Percentiles rank a stretch among this genome's conserved stretches.
Evolutionary conservation across 345 rosid species (phyloP).

Genomic region (Eucalyptus tenuipes): DNA sequence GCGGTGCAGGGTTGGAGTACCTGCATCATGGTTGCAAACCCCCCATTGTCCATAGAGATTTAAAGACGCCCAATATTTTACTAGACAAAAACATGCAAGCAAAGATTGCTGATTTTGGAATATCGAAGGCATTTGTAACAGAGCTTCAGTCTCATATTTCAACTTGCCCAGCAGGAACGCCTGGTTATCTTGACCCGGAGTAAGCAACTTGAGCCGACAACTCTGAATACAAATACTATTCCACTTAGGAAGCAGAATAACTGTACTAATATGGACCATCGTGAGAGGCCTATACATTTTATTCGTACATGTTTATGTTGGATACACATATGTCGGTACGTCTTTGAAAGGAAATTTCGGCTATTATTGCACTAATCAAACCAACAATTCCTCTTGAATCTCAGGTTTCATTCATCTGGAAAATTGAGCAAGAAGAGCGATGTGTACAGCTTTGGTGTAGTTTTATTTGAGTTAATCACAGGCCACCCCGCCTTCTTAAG

Average conservation of each 20-base stretch:
- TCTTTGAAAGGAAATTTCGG: no score
- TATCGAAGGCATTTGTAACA: no score
- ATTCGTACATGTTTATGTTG: no score
- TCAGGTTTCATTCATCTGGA: neutral
- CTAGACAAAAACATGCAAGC: no score
- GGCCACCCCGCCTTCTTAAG: constrained; percentile 23
- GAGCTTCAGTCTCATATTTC: no score
- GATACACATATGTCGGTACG: no score
- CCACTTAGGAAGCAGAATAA: neutral
- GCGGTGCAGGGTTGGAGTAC: constrained; percentile 10
- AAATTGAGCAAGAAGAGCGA: constrained; percentile 28
- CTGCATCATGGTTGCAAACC: constrained; percentile 14
- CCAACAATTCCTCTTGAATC: no score
- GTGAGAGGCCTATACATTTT: no score
- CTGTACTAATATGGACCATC: neutral
- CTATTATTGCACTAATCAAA: no score
- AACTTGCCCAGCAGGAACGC: no score
- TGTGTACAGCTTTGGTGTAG: constrained; percentile 3
- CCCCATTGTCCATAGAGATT: constrained; percentile 19
- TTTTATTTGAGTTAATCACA: constrained; percentile 27
- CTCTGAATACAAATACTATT: neutral
- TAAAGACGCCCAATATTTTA: neutral
- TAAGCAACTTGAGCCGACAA: neutral
- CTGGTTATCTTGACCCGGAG: neutral
- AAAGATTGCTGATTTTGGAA: no score